phyloP scores from a whole-genome alignment of 2,329 filamentous ascomycete species.

The Metarhizium guizhouense region DNA sequence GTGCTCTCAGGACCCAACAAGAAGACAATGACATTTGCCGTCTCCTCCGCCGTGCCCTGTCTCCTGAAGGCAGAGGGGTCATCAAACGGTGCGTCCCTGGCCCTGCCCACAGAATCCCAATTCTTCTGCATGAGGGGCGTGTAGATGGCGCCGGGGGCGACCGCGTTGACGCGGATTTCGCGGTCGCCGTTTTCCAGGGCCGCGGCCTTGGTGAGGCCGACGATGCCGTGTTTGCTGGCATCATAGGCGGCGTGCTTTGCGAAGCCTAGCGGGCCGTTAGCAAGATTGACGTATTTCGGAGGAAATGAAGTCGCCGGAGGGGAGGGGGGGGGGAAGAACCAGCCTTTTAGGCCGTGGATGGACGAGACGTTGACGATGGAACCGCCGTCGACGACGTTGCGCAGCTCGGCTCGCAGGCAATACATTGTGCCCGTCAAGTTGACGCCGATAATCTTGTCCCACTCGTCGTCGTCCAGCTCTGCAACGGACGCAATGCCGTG shows the following conservation, averaged over 20 bases:
- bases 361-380: conserved; percentile 51
- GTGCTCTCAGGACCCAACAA: conserved; percentile 36
- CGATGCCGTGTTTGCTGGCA: conserved; percentile 25
- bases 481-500: conserved; percentile 29
- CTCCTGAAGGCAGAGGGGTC: conserved; percentile 32
- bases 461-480: conserved; percentile 35
- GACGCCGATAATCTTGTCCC: conserved; percentile 35
- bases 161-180: conserved; percentile 34
- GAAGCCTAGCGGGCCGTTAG: conserved; percentile 13
- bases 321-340: background rate
- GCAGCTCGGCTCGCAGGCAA: conserved; percentile 34
- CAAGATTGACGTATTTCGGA: background rate
- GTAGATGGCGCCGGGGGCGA: conserved; percentile 37
- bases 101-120: conserved; percentile 23
- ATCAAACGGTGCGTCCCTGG: conserved; percentile 30
- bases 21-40: conserved; percentile 36
- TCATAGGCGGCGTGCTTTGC: conserved; percentile 23
- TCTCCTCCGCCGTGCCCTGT: conserved; percentile 38
- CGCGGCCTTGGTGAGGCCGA: conserved; percentile 23
- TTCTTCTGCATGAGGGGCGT: conserved; percentile 38
- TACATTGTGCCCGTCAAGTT: conserved; percentile 42
- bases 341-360: conserved; percentile 34
- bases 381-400: conserved; percentile 37
- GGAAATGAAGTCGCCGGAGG: no score
- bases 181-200: conserved; percentile 27